Evolutionary conservation across 495 filamentous ascomycete species (phyloP), one percentile per base, ranked within the genome.

Genomic region (Trypethelium eluteriae): DNA sequence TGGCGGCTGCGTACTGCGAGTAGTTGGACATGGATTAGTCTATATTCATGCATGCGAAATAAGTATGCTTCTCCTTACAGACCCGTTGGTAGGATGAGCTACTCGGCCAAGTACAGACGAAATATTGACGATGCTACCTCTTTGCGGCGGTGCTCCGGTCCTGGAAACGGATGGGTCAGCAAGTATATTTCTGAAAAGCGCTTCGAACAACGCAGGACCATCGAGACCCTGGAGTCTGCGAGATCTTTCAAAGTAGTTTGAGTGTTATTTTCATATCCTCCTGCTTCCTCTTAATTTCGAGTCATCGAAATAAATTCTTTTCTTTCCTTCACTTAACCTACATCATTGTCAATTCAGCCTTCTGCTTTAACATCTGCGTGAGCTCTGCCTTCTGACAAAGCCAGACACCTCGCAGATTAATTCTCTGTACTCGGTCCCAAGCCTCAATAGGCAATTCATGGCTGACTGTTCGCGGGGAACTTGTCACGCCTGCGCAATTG

Each of bases 391-490:
- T 76, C 66, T 81, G 78, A 61, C 81, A 80, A 3, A 82, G 69
- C 74, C 78, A 79, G 4, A 81, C 77, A 0, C 81, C 82, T 2
- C 75, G 81, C 64, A 80, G 72, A 62, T 84, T 83, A 39, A 84
- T 71, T 56, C 71, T 72, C 6, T 80, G 70, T 1, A 82, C 77
- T 41, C 74, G 74, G 32, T 59, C 53, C 53, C 53, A 59, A 35
- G 53, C 53, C 32, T 59, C 53, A 14, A 36, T 18, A 32, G 53
- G 14, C 32, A 59, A 36, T 59, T 59, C 53, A 36, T 59, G 53
- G 32, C 53, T 59, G 7, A 34, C 2, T 1, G 34, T 59, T 59
- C 53, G 0, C 5, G 53, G 53, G 25, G 3, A 3, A 36, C 53
- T 59, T 36, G 53, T 59, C 32, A 59, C 53, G 7, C 53, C 53